Percentiles rank a stretch among this genome's conserved stretches.
Evolutionary conservation across 2,329 filamentous ascomycete species (phyloP).

Genomic region (Alternaria tenuissima): DNA sequence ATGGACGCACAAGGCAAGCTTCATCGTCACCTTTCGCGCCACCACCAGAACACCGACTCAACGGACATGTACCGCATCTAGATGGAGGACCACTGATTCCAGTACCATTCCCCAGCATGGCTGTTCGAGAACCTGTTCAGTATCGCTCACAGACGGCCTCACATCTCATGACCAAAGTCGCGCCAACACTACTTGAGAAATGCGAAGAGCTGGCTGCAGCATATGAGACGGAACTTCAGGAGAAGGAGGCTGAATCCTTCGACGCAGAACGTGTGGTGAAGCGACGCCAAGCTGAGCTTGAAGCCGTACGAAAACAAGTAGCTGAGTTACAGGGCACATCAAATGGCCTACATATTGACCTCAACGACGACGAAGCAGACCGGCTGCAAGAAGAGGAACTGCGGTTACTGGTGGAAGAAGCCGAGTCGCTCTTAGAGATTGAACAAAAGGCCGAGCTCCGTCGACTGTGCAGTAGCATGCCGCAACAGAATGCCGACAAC

Average conservation of each 20-base stretch:
- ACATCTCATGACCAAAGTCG: constrained; percentile 70
- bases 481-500: constrained; percentile 34
- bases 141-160: constrained; percentile 58
- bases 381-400: constrained; percentile 51
- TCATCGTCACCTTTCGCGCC: constrained; percentile 72
- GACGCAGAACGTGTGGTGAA: constrained; percentile 58
- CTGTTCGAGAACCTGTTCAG: constrained; percentile 35
- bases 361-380: constrained; percentile 49
- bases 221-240: constrained; percentile 78
- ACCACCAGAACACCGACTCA: constrained; percentile 45
- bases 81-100: constrained; percentile 37
- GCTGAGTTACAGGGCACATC: constrained; percentile 57
- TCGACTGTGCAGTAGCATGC: constrained; percentile 37
- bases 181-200: constrained; percentile 62
- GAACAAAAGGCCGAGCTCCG: constrained; percentile 54
- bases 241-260: constrained; percentile 67
- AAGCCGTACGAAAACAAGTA: constrained; percentile 66
- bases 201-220: constrained; percentile 54
- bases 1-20: constrained; percentile 66
- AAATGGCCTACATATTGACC: constrained; percentile 38
- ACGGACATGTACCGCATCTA: constrained; percentile 34
- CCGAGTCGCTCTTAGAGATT: constrained; percentile 54
- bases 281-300: constrained; percentile 73
- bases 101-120: constrained; percentile 34
- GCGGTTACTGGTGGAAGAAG: constrained; percentile 48